Base-by-base conservation (phyloP, 305 asterid genomes). In the Rubia peregrina region DNA sequence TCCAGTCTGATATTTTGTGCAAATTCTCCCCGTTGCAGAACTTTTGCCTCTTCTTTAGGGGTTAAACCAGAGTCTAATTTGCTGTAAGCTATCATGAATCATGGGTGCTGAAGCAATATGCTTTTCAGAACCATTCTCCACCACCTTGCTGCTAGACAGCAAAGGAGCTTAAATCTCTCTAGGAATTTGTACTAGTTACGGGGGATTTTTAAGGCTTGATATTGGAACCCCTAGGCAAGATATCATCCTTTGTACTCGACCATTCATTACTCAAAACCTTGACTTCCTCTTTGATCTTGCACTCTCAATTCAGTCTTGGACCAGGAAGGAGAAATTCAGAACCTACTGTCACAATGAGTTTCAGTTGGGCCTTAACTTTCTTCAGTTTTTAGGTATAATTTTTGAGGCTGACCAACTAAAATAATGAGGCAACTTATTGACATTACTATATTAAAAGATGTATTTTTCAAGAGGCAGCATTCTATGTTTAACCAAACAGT, bases 61-160 rank as follows among this genome's bases (percentile, higher is more conserved):
- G 65, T 61, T 26, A 26, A 61, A 30, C 65, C 42, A 30, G 65
- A 61, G 42, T 33, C 41, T 61, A 26, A 61, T 61, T 61, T 30
- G 3, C 65, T 61, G 38, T 12, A 30, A 12, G 65, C 65, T 61
- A 30, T 33, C 2, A 33, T 3, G 55, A 49, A 49, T 49, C 22
- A 51, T 17, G 22, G 16, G 17, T 51, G 19, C 16, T 17, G 62
- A 57, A 21, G 62, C 13, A 8, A 57, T 9, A 8, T 10, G 33
- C 14, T 7, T 57, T 22, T 57, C 62, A 57, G 40, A 10, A 59
- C 17, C 64, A 12, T 59, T 24, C 64, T 26, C 61, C 36, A 21
- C 62, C 12, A 56, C 33, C 33, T 56, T 56, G 40, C 36, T 59
- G 64, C 64, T 9, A 59, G 7, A 59, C 63, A 21, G 36, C 55